Conservation (phyloP, 2,329 filamentous ascomycete species). For the Paecilomyces sp. region DNA sequence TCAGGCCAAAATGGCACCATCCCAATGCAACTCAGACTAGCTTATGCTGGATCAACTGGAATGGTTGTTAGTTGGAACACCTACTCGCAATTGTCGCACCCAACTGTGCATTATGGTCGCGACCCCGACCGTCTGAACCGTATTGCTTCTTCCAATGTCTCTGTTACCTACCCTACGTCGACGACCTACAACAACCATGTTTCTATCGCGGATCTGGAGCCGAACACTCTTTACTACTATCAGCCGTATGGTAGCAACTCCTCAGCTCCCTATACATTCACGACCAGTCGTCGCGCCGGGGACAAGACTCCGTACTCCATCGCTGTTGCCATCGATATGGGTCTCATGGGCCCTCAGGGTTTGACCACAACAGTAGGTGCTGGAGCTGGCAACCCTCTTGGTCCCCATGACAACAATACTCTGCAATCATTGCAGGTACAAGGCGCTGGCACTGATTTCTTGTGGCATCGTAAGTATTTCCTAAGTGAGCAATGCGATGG, state of each 20-base stretch:
- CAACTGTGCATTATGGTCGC: constrained; percentile 23
- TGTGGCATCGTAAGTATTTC: constrained; percentile 7
- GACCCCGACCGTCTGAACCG: constrained; percentile 12
- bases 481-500: background rate
- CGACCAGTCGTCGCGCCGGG: constrained; percentile 11
- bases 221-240: constrained; percentile 18
- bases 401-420: constrained; percentile 7
- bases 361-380: constrained; percentile 7
- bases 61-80: constrained; percentile 27
- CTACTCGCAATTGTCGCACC: constrained; percentile 15
- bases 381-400: constrained; percentile 1
- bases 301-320: constrained; percentile 14
- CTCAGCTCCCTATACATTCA: constrained; percentile 11
- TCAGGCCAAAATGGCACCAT: background rate
- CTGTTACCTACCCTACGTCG: constrained; percentile 24
- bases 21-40: constrained; percentile 8
- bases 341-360: constrained; percentile 8
- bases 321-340: constrained; percentile 10
- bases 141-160: constrained; percentile 17
- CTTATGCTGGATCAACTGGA: constrained; percentile 11
- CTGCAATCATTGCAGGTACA: constrained; percentile 4
- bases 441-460: constrained; percentile 6
- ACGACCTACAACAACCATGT: constrained; percentile 26
- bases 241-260: constrained; percentile 8
- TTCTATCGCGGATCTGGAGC: constrained; percentile 9